Evolutionary conservation across 257 asterid species (phyloP).

Genomic region (Solanum sitiens): DNA sequence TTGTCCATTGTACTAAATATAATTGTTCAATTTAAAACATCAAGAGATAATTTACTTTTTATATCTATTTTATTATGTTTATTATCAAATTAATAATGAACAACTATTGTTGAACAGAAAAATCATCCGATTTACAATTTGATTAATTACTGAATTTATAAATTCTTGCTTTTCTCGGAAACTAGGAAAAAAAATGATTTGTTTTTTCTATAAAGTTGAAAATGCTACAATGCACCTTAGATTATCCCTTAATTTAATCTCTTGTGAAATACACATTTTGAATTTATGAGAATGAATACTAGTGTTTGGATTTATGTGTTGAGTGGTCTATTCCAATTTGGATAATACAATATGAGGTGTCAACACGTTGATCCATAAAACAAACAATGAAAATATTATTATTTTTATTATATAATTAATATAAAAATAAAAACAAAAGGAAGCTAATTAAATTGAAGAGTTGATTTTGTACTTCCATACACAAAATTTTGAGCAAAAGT

Average conservation of each 20-base stretch:
- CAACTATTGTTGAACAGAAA: no score
- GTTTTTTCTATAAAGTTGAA: background rate
- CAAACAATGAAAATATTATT: background rate
- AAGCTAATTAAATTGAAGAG: background rate
- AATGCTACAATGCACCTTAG: background rate
- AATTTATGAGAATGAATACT: background rate
- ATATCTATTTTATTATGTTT: no score
- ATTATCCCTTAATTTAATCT: background rate
- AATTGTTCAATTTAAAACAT: no score
- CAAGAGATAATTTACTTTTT: no score
- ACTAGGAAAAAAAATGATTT: background rate
- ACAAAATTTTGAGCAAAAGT: background rate
- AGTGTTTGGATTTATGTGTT: background rate
- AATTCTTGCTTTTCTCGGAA: background rate
- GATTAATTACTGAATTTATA: background rate
- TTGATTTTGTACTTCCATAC: background rate
- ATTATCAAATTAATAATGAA: no score
- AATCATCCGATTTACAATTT: no score
- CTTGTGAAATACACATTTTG: background rate
- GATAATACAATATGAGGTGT: conserved; percentile 11
- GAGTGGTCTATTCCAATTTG: background rate
- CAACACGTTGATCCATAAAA: conserved; percentile 2
- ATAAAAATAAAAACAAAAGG: background rate
- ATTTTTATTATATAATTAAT: background rate
- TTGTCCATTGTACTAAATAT: no score